Evolutionary conservation across 805 yeast genomes (phyloP), one percentile per base, ranked within the genome.

Genomic region (Ogataea nitratoaversa): DNA sequence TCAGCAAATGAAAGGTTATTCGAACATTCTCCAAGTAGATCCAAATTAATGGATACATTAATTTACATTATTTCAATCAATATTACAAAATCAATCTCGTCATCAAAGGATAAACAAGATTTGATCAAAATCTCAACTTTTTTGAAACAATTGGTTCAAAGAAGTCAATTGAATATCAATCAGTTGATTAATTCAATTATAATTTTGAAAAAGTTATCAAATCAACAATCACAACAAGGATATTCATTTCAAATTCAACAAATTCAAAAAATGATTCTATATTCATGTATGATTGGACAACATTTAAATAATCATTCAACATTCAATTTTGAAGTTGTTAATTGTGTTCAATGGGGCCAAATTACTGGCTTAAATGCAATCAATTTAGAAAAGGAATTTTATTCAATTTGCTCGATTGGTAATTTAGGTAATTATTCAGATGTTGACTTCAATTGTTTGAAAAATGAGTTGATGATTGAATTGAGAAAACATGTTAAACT

Each of bases 401-500:
- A n/a, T n/a, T n/a, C n/a, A n/a, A n/a, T n/a, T n/a, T n/a, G n/a
- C n/a, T n/a, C n/a, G n/a, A n/a, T n/a, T n/a, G n/a, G n/a, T n/a
- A n/a, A n/a, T n/a, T n/a, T n/a, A n/a, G n/a, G n/a, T n/a, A n/a
- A n/a, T n/a, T n/a, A n/a, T n/a, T n/a, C n/a, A 13, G 23, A 13
- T 32, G 34, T 34, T 18, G 52, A 48, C 20, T 24, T 53, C 14
- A 29, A 24, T 3, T 24, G 12, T 11, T 28, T 50, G 20, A 52
- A 47, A 23, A 23, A 34, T 4, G 25, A 29, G 5, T 33, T 55
- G 27, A 35, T 45, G 27, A 24, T 35, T 4, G 53, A 49, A 37
- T 49, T 55, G 7, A 39, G 42, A 17, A 46, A 44, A 20, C 36
- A 52, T 27, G 49, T 54, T 20, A 53, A 53, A 36, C 40, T 49